Evolutionary conservation across 805 yeast species (phyloP).

Genomic region (Ogataea nakhonphanomensis): DNA sequence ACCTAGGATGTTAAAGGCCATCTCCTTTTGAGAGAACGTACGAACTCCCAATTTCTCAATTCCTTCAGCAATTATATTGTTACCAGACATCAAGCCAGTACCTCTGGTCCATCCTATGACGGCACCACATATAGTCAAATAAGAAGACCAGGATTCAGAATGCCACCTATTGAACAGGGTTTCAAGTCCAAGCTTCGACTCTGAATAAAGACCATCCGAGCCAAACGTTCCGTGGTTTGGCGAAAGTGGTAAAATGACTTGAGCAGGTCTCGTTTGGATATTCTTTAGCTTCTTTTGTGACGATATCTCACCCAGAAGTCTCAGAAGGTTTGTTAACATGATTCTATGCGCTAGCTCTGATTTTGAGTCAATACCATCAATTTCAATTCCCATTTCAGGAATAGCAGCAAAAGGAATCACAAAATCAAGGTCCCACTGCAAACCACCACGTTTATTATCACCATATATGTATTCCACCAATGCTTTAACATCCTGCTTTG

Average conservation of each 20-base stretch:
- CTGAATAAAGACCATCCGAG: conserved; percentile 96
- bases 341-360: conserved; percentile 98
- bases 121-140: conserved; percentile 96
- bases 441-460: conserved; percentile 79
- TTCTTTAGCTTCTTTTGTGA: conserved; percentile 71
- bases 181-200: conserved; percentile 92
- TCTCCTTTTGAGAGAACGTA: conserved; percentile 97
- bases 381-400: conserved; percentile 97
- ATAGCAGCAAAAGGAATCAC: conserved; percentile 98
- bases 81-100: conserved; percentile 97
- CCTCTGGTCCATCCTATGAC: conserved; percentile 99
- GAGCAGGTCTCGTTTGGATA: conserved; percentile 95
- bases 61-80: conserved; percentile 97
- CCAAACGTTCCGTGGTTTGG: conserved; percentile 99
- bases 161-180: conserved; percentile 98
- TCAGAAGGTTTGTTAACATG: conserved; percentile 92
- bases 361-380: conserved; percentile 88
- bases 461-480: conserved; percentile 82
- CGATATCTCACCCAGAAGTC: conserved; percentile 90
- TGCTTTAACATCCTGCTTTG: conserved; percentile 87
- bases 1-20: conserved; percentile 98
- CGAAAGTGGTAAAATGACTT: conserved; percentile 91
- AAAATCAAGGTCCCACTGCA: conserved; percentile 97
- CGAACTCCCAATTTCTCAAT: conserved; percentile 94
- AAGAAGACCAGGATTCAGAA: conserved; percentile 94